Conservation (phyloP, 2,329 filamentous ascomycete species). For the Fusarium sp. region DNA sequence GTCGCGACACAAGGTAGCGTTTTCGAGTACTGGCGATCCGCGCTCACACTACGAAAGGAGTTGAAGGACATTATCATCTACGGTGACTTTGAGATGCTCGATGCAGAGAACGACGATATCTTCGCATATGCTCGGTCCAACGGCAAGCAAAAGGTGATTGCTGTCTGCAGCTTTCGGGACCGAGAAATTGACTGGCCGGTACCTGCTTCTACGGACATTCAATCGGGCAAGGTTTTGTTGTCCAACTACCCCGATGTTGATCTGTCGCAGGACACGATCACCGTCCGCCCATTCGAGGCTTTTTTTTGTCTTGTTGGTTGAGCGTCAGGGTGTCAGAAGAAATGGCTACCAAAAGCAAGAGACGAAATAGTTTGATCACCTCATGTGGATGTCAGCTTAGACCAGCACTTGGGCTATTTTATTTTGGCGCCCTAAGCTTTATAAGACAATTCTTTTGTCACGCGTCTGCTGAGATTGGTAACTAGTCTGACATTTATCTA, state of each 20-base stretch:
- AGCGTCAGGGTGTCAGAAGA: neutral
- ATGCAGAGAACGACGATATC: slow-evolving; percentile 10
- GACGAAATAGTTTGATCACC: neutral
- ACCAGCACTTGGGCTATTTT: neutral
- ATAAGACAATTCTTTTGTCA: neutral
- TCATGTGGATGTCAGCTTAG: neutral
- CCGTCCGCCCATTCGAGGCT: slow-evolving; percentile 23
- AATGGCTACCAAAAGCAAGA: neutral
- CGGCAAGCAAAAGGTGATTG: neutral
- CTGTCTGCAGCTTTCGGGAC: slow-evolving; percentile 31
- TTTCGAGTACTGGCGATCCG: slow-evolving; percentile 30
- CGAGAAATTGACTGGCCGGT: neutral
- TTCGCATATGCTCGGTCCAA: slow-evolving; percentile 29
- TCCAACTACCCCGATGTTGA: slow-evolving; percentile 14
- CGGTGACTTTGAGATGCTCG: slow-evolving; percentile 30
- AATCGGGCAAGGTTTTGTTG: slow-evolving; percentile 7
- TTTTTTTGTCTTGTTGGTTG: neutral
- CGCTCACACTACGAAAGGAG: slow-evolving; percentile 16
- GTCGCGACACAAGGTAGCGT: slow-evolving; percentile 3
- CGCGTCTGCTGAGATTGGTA: neutral
- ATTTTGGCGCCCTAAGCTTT: neutral
- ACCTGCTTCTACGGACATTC: neutral
- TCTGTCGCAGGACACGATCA: neutral
- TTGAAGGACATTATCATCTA: slow-evolving; percentile 20
- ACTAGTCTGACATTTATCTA: neutral